Evolutionary conservation across 2,329 filamentous ascomycete genomes (phyloP).

Genomic region (Verticillium klebahnii): DNA sequence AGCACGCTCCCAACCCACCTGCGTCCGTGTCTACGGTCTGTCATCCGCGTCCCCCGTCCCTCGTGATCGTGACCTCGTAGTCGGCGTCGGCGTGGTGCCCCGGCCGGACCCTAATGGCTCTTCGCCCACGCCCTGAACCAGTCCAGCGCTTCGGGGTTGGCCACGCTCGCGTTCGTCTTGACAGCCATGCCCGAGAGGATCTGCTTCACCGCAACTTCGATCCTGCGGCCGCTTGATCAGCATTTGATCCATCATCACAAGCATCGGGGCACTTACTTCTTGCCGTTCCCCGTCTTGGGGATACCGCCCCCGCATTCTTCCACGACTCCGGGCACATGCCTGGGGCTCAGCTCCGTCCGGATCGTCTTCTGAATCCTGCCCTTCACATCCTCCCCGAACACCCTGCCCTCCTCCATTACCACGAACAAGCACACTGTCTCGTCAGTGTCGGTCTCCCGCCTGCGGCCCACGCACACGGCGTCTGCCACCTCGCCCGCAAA

Average conservation of each 20-base stretch:
- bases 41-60: neutral
- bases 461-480: constrained; percentile 78
- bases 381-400: constrained; percentile 57
- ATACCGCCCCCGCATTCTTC: constrained; percentile 78
- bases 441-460: constrained; percentile 67
- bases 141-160: constrained; percentile 80
- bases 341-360: constrained; percentile 73
- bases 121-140: constrained; percentile 82
- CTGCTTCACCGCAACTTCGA: constrained; percentile 95
- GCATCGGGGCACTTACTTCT: constrained; percentile 65
- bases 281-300: constrained; percentile 88
- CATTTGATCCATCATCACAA: neutral
- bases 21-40: neutral
- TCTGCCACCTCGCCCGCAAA: constrained; percentile 78
- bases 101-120: constrained; percentile 32
- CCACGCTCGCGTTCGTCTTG: constrained; percentile 89
- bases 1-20: neutral
- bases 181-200: constrained; percentile 84
- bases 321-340: constrained; percentile 82
- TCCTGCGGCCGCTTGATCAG: constrained; percentile 41
- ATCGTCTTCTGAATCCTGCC: constrained; percentile 63
- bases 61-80: neutral
- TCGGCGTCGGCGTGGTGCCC: neutral
- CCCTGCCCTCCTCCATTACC: constrained; percentile 59
- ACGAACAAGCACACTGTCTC: constrained; percentile 88